Percentiles rank a stretch among this genome's conserved stretches.
phyloP scores from a whole-genome alignment of 2,329 filamentous ascomycete species.

The Colletotrichum abscissum region DNA sequence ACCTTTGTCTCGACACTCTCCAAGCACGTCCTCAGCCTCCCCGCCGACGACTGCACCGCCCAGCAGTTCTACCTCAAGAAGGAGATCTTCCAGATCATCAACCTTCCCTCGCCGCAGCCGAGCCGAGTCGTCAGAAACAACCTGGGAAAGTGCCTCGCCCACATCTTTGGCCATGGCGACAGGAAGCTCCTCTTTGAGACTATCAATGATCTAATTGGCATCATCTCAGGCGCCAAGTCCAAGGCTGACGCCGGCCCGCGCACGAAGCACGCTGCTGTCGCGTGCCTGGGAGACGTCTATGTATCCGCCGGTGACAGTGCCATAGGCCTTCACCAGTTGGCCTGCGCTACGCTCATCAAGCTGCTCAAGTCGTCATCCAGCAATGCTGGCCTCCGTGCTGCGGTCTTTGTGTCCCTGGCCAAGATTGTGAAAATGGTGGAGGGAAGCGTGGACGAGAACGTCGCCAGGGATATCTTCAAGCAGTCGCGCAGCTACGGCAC shows the following conservation, averaged over 20 bases:
- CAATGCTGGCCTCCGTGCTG: constrained; percentile 84
- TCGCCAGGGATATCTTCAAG: constrained; percentile 95
- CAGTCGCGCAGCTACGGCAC: constrained; percentile 81
- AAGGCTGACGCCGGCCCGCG: constrained; percentile 81
- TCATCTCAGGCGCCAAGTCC: constrained; percentile 79
- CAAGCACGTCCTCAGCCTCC: constrained; percentile 80
- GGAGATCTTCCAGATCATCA: constrained; percentile 93
- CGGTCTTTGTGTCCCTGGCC: constrained; percentile 78
- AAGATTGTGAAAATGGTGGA: constrained; percentile 83
- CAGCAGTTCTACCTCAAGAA: constrained; percentile 94
- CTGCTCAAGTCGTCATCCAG: constrained; percentile 81
- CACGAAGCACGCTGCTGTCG: constrained; percentile 87
- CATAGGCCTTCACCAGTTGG: constrained; percentile 82
- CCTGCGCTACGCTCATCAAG: constrained; percentile 79
- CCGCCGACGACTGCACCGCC: constrained; percentile 82
- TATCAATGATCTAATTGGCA: constrained; percentile 84
- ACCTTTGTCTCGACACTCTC: constrained; percentile 87
- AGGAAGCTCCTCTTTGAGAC: constrained; percentile 94
- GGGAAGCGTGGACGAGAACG: constrained; percentile 81
- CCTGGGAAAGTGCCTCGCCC: constrained; percentile 83
- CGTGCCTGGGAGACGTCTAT: constrained; percentile 89
- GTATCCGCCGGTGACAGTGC: constrained; percentile 94
- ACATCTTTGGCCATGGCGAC: constrained; percentile 87
- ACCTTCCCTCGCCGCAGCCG: constrained; percentile 81
- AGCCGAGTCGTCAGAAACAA: constrained; percentile 92